Evolutionary conservation across 2,329 filamentous ascomycete species (phyloP).

Genomic region (Cercospora sesami): DNA sequence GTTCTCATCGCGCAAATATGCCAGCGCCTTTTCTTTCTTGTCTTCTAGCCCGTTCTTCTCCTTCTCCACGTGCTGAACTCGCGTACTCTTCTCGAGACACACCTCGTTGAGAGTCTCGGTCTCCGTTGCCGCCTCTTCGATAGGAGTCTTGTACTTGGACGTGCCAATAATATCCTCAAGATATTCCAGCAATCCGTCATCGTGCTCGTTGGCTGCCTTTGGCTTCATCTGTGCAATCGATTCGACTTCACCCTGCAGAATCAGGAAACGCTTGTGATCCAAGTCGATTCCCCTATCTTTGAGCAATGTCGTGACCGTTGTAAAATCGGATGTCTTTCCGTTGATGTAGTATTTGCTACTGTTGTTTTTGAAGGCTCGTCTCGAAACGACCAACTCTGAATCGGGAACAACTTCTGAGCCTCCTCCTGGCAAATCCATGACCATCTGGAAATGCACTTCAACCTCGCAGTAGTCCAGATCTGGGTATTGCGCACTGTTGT

Average conservation of each 20-base stretch:
- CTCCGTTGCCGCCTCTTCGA: constrained; percentile 88
- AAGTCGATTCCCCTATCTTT: constrained; percentile 88
- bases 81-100: constrained; percentile 89
- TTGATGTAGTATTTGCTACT: constrained; percentile 98
- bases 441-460: constrained; percentile 92
- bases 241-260: constrained; percentile 95
- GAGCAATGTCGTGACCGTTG: constrained; percentile 81
- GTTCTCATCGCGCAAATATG: constrained; percentile 89
- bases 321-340: constrained; percentile 84
- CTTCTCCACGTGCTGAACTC: constrained; percentile 97
- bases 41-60: constrained; percentile 90
- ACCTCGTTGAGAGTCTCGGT: constrained; percentile 92
- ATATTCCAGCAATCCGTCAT: constrained; percentile 93
- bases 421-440: constrained; percentile 80
- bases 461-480: constrained; percentile 91
- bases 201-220: constrained; percentile 91
- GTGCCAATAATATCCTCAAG: constrained; percentile 98
- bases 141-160: constrained; percentile 95
- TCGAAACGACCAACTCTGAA: constrained; percentile 82
- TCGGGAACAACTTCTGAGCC: constrained; percentile 75
- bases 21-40: constrained; percentile 92
- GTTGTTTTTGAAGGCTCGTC: constrained; percentile 96
- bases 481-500: constrained; percentile 87
- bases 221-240: constrained; percentile 99
- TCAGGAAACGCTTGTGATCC: constrained; percentile 96